A percentile compares a stretch with the other conserved stretches of the same genome.
phyloP scores from a whole-genome alignment of 257 asterid genomes.

The Solanum ahanhuiri region DNA sequence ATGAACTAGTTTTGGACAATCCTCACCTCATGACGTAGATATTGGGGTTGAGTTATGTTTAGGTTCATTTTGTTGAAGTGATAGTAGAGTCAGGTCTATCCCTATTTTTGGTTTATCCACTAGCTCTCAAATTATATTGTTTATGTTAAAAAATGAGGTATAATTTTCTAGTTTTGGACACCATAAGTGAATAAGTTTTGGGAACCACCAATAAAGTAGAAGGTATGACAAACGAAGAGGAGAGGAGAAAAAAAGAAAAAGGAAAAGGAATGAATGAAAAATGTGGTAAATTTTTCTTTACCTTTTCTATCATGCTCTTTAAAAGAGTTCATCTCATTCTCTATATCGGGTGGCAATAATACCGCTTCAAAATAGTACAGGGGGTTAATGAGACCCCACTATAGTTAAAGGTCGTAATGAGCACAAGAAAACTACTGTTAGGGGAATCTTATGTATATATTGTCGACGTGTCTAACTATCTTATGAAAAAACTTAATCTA shows the following conservation, averaged over 20 bases:
- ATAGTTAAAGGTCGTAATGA: neutral
- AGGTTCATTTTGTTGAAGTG: neutral
- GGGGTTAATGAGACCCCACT: neutral
- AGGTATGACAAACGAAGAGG: neutral
- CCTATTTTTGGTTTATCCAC: neutral
- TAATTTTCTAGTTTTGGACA: neutral
- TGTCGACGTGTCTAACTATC: neutral
- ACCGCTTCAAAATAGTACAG: neutral
- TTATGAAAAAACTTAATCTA: too few species aligned
- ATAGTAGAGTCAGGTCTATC: neutral
- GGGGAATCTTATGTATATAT: neutral
- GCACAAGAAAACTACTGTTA: neutral
- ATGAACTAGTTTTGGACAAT: neutral
- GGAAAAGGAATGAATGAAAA: neutral
- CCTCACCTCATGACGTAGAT: neutral
- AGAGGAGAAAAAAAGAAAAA: neutral
- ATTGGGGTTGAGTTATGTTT: neutral
- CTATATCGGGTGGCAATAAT: neutral
- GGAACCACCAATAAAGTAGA: neutral
- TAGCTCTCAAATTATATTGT: neutral
- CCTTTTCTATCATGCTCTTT: neutral
- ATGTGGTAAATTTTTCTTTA: neutral
- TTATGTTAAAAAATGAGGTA: neutral
- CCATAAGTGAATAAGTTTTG: neutral
- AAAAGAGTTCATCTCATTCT: neutral